Conservation (phyloP, 83 land plant genomes). For the Picea abies region DNA sequence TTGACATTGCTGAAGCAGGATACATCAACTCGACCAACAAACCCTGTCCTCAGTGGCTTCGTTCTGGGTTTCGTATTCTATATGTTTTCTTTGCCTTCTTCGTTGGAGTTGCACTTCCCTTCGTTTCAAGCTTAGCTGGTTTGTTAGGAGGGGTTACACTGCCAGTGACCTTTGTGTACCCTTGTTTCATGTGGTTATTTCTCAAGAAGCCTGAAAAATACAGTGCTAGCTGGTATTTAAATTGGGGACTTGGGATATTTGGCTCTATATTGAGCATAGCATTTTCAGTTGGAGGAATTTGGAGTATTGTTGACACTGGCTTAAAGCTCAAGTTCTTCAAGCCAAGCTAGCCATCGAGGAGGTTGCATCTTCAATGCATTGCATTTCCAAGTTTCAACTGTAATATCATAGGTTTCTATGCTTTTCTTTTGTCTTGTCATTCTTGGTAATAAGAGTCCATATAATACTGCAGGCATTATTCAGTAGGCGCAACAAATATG, state of each 20-base stretch:
- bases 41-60: slow-evolving; percentile 58
- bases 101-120: slow-evolving; percentile 72
- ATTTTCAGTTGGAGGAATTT: slow-evolving; percentile 57
- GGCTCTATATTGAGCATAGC: slow-evolving; percentile 50
- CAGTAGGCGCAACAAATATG: background rate
- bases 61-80: slow-evolving; percentile 44
- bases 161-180: no score
- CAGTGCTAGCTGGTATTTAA: slow-evolving; percentile 43
- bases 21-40: slow-evolving; percentile 36
- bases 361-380: background rate
- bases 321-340: slow-evolving; percentile 71
- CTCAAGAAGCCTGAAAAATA: no score
- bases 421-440: slow-evolving; percentile 3
- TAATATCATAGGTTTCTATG: background rate
- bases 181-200: no score
- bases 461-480: no score
- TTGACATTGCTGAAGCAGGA: no score
- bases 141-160: no score
- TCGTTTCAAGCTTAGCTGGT: slow-evolving; percentile 42
- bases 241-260: slow-evolving; percentile 65
- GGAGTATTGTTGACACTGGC: slow-evolving; percentile 58
- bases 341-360: slow-evolving; percentile 25
- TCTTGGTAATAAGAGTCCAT: background rate
- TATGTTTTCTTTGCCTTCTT: slow-evolving; percentile 57
- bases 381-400: background rate